phyloP scores from a whole-genome alignment of 805 yeast genomes.

The Nakazawaea anatomiae region DNA sequence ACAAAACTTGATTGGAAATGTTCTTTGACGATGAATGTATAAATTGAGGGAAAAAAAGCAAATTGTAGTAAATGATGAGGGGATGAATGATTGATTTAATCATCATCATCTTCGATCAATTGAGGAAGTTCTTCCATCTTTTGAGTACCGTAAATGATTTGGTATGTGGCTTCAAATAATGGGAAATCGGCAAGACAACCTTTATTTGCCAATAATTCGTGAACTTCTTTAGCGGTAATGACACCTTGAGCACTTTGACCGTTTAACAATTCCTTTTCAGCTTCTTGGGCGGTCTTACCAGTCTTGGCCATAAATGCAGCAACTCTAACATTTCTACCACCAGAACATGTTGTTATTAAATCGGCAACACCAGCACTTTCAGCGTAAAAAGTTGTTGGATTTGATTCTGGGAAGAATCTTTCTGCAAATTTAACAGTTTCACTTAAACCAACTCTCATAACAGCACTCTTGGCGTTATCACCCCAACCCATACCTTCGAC shows the following conservation, averaged over 20 bases:
- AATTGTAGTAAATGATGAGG: not conserved
- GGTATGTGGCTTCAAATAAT: constrained; percentile 71
- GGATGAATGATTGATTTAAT: constrained; percentile 11
- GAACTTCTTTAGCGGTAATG: constrained; percentile 85
- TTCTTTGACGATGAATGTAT: too few relatives aligned
- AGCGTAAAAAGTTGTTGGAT: constrained; percentile 77
- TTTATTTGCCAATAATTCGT: constrained; percentile 63
- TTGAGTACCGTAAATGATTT: constrained; percentile 70
- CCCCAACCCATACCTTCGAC: constrained; percentile 99
- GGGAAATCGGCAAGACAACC: constrained; percentile 69
- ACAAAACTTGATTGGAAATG: too few relatives aligned
- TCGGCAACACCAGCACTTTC: constrained; percentile 99
- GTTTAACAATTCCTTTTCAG: constrained; percentile 81
- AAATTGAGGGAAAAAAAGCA: not conserved
- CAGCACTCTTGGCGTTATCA: constrained; percentile 95
- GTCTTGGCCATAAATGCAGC: constrained; percentile 81
- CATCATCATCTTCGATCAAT: constrained; percentile 46
- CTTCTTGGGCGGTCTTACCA: constrained; percentile 69
- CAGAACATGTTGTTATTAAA: constrained; percentile 93
- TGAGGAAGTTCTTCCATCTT: constrained; percentile 72
- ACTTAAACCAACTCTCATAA: constrained; percentile 90
- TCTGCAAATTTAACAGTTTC: constrained; percentile 87
- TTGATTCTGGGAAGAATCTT: constrained; percentile 70
- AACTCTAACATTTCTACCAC: constrained; percentile 94
- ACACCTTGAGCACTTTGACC: constrained; percentile 98